A percentile compares a stretch with the other conserved stretches of the same genome.
phyloP scores from a whole-genome alignment of 192 early-diverging fungal genomes.

The Coemansia sp. region DNA sequence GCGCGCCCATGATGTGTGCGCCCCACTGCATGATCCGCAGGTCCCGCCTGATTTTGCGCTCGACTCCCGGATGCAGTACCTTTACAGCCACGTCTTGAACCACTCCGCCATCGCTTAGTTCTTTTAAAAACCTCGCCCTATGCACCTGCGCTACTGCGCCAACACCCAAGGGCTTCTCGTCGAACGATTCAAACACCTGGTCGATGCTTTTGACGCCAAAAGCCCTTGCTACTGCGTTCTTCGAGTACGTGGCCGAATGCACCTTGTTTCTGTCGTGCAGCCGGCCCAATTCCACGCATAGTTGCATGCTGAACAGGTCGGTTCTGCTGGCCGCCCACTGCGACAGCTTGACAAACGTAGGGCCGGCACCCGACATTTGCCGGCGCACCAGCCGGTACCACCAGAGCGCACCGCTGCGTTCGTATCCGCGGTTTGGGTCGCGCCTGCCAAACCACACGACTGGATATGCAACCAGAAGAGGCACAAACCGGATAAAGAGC shows the following conservation, averaged over 20 bases:
- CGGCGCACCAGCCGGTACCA: conserved; percentile 82
- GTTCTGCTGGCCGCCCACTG: conserved; percentile 94
- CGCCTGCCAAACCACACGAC: conserved; percentile 60
- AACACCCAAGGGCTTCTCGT: conserved; percentile 78
- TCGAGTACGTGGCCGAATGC: conserved; percentile 75
- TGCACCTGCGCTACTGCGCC: conserved; percentile 96
- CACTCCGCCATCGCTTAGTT: conserved; percentile 27
- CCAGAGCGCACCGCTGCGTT: conserved; percentile 69
- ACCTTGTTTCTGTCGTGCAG: conserved; percentile 82
- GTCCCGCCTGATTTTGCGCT: conserved; percentile 70
- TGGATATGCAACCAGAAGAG: conserved; percentile 65
- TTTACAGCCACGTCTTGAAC: conserved; percentile 78
- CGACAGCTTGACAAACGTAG: conserved; percentile 94
- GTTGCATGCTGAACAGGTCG: conserved; percentile 78
- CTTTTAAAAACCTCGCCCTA: conserved; percentile 12
- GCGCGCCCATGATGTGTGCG: conserved; percentile 63
- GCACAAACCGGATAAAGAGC: conserved; percentile 71
- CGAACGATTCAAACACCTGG: conserved; percentile 78
- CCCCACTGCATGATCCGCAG: conserved; percentile 78
- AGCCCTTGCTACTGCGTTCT: conserved; percentile 62
- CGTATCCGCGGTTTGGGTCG: conserved; percentile 51
- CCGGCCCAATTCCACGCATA: conserved; percentile 74
- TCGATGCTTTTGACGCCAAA: conserved; percentile 67
- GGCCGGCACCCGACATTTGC: conserved; percentile 85
- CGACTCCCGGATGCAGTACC: conserved; percentile 85